Evolutionary conservation across 2,329 filamentous ascomycete species (phyloP), one percentile per base, ranked within the genome.

Genomic region (Colletotrichum spinosum): DNA sequence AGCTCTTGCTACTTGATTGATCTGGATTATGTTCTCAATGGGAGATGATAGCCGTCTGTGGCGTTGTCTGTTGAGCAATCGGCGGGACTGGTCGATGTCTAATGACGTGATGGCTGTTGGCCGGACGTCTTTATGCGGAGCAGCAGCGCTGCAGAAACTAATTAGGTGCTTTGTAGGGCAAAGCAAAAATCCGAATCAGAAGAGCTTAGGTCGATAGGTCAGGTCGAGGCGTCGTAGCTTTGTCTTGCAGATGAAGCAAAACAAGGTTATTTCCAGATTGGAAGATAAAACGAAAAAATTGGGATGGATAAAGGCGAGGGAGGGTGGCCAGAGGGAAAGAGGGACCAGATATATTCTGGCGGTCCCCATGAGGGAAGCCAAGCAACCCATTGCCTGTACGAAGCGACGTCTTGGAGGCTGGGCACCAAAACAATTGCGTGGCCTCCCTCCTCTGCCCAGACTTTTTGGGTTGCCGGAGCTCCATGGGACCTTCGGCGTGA

Each of bases 351-450:
- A 66, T 66, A 66, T 57, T 56, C 48, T 46, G 35, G 41, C 33
- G 17, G 61, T 60, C 25, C 25, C 25, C 39, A 48, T 48, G 35
- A 55, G 52, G 51, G 52, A 46, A 35, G 63, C 63, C 58, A 63
- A 66, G 63, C 59, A 63, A 42, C 52, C 39, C 46, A 52, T 55
- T 51, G 38, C 56, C 38, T 38, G 45, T 4, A 63, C 48, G 44
- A 42, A 66, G 63, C 58, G 33, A 57, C 46, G 57, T 65, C 51
- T 62, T 62, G 46, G 62, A 62, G 62, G 62, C 63, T 66, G 58
- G 63, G 63, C 63, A 66, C 48, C 53, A 41, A 50, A 55, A 49
- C 51, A 49, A 66, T 66, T 66, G 59, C 63, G 63, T 44, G 63
- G 63, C 63, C 58, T 48, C 52, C 39, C 55, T 46, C 46, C 33